Evolutionary conservation across 169 alveolate species (phyloP).

Genomic region (Plasmodium gonderi): DNA sequence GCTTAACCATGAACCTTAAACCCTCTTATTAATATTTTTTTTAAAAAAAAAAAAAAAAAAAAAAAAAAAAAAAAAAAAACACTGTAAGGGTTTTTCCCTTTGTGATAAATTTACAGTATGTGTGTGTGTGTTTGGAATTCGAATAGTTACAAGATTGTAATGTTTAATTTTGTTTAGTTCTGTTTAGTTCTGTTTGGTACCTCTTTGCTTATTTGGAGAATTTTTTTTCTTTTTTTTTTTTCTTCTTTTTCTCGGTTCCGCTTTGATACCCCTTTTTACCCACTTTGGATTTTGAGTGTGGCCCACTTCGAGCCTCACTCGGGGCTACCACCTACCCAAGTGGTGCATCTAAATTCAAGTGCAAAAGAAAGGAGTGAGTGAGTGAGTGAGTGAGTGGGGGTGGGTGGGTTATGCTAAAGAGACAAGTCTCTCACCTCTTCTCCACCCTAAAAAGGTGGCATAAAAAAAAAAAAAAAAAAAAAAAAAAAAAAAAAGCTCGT

Average conservation of each 20-base stretch:
- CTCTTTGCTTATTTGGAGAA: neutral
- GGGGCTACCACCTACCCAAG: too few relatives aligned
- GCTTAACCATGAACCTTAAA: too few relatives aligned
- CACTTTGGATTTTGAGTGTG: neutral
- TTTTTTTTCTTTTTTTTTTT: too few relatives aligned
- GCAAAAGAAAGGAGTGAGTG: neutral
- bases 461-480: too few relatives aligned
- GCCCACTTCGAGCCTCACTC: neutral
- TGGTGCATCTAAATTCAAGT: neutral
- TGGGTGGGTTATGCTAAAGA: too few relatives aligned
- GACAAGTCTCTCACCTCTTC: too few relatives aligned
- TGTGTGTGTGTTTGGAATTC: neutral
- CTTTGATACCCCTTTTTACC: neutral
- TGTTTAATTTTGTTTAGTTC: neutral
- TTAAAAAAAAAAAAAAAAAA: neutral
- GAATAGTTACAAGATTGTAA: neutral
- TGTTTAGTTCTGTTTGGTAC: neutral
- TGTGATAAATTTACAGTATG: neutral
- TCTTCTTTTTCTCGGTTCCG: neutral
- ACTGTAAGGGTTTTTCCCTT: neutral
- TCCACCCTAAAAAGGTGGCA: neutral
- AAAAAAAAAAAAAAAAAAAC: neutral
- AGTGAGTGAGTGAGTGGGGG: too few relatives aligned
- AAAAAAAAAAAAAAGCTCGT: too few relatives aligned
- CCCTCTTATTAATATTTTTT: neutral